Base-by-base conservation (phyloP, 2,329 filamentous ascomycete species). In the Bipolaris victoriae region DNA sequence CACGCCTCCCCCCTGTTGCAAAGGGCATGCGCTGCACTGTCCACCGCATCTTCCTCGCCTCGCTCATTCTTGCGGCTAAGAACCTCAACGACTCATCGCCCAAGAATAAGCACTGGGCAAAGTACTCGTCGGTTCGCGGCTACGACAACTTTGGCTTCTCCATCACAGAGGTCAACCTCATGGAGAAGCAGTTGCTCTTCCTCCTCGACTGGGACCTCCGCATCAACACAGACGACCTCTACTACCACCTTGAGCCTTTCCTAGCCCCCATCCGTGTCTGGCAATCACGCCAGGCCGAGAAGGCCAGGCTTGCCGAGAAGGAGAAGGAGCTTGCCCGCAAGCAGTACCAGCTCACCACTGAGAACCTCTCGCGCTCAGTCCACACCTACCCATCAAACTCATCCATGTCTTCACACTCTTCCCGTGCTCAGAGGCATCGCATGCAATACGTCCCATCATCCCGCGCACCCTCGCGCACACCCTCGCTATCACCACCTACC, bases 31-130 rank as follows among this genome's bases (percentile, higher is more conserved):
- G 90, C 69, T 98, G 95, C 83, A 98, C 95, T 22, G 92, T 94
- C 45, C 95, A 99, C 82, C 90, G 95, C 70, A 98, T 99, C 83
- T 98, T 99, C 81, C 86, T 99, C 47, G 94, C 91, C 40, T 83
- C 90, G 15, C 87, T 94, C 65, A 95, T 95, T 73, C 81, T 89
- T 48, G 88, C 95, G 1, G 94, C 95, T 69, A 99, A 99, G 88
- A 97, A 97, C 78, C 86, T 98, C 68, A 98, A 99, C 78, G 95
- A 98, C 83, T 97, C 92, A 60, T 97, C 92, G 11, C 95, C 95
- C 62, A 98, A 98, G 88, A 99, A 99, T 86, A 98, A 98, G 88
- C 95, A 99, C 84, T 99, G 95, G 95, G 93, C 95, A 64, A 89
- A 88, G 71, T 99, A 98, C 83, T 96, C 90, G 58, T 81, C 88